A percentile compares a stretch with the other conserved stretches of the same genome.
These are phyloP conservation scores for Penicillium sp. DNA, from an alignment of 2,329 filamentous ascomycete species.

Conservation along the genomic window DNA sequence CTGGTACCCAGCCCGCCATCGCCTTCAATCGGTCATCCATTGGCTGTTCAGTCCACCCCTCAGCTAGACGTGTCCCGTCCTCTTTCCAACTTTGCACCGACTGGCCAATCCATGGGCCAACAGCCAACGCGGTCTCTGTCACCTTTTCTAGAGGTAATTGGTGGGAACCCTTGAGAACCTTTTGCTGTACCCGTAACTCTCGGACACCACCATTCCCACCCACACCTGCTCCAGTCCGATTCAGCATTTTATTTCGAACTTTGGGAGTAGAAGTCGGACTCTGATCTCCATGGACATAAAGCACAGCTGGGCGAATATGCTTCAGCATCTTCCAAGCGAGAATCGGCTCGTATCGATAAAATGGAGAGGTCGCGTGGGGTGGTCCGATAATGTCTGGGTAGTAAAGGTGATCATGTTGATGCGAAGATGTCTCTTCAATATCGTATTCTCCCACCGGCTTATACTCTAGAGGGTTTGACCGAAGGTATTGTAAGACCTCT, in stretches of 20 bases:
- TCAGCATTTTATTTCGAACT: constrained; percentile 17
- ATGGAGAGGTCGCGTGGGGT: not conserved
- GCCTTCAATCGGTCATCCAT: constrained; percentile 3
- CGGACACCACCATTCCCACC: constrained; percentile 28
- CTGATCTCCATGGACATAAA: constrained; percentile 23
- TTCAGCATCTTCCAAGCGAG: constrained; percentile 8
- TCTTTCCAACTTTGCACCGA: constrained; percentile 5
- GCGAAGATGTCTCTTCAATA: not conserved
- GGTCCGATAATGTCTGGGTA: constrained; percentile 12
- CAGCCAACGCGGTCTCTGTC: constrained; percentile 1
- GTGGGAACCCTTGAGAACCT: not conserved
- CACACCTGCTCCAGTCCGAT: constrained; percentile 20
- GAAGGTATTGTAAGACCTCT: constrained; percentile 11
- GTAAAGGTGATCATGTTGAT: constrained; percentile 4
- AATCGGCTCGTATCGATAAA: constrained; percentile 10
- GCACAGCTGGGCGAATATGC: constrained; percentile 22
- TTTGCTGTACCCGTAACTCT: not conserved
- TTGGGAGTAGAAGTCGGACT: constrained; percentile 15
- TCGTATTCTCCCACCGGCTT: not conserved
- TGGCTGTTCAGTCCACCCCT: constrained; percentile 4
- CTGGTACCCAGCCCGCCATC: constrained; percentile 5
- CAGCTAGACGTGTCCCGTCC: constrained; percentile 4
- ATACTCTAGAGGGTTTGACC: constrained; percentile 5
- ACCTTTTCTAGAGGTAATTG: constrained; percentile 10
- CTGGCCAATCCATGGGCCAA: constrained; percentile 7